These are phyloP conservation scores for Hericium alpestre DNA, from an alignment of 768 basidiomycete species.

Conservation along the genomic window DNA sequence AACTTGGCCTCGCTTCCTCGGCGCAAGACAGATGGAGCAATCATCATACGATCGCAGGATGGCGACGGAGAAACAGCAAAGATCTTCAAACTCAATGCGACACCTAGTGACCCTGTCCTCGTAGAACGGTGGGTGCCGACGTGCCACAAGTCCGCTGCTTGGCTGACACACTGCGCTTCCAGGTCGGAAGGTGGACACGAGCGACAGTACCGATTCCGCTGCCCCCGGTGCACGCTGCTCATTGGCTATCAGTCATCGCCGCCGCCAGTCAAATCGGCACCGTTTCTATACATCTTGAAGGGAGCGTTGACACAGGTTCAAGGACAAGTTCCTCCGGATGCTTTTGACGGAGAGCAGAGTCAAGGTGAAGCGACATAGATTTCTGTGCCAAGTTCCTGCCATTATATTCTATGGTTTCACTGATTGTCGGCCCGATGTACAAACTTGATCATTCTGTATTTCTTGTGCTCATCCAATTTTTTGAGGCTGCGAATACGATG, in stretches of 20 bases:
- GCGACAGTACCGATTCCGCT: conserved; percentile 61
- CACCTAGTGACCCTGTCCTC: conserved; percentile 55
- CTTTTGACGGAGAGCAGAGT: conserved; percentile 49
- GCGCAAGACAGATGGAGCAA: conserved; percentile 69
- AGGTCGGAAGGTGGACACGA: conserved; percentile 58
- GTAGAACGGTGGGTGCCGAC: conserved; percentile 58
- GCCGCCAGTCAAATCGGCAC: conserved; percentile 65
- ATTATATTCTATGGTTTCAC: too few relatives aligned
- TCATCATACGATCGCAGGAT: conserved; percentile 69
- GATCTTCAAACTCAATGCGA: conserved; percentile 83
- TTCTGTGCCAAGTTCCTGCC: too few relatives aligned
- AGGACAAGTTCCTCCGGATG: conserved; percentile 76
- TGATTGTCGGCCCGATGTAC: too few relatives aligned
- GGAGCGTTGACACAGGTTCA: conserved; percentile 84
- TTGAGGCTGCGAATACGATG: too few relatives aligned
- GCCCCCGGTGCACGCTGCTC: conserved; percentile 55
- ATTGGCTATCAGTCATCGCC: conserved; percentile 72
- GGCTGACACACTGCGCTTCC: conserved; percentile 1
- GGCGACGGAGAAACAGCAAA: conserved; percentile 43
- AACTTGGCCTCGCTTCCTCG: conserved; percentile 56
- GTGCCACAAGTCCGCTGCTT: conserved; percentile 17
- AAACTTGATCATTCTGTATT: too few relatives aligned
- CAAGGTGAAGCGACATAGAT: too few relatives aligned
- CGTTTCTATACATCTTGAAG: conserved; percentile 69
- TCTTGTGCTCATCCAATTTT: too few relatives aligned